Evolutionary conservation across 1,284 basidiomycete genomes (phyloP).

Genomic region (Rhizopogon parksii): DNA sequence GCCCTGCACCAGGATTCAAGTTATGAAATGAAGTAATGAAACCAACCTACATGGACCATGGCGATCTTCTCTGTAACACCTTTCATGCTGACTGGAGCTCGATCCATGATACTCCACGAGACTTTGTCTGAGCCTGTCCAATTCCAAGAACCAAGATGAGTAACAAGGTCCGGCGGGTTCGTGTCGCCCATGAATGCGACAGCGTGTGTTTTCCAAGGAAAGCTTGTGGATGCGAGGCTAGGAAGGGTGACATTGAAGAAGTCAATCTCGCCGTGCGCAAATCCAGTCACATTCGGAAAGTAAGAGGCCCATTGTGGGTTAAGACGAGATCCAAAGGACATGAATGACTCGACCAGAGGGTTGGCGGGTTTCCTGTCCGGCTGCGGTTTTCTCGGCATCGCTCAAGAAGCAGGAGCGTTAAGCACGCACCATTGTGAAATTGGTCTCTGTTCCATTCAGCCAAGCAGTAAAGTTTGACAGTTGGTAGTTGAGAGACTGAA

Average conservation of each 20-base stretch:
- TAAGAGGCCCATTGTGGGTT: constrained; percentile 50
- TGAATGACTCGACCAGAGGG: constrained; percentile 45
- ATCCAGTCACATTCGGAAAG: constrained; percentile 70
- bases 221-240: constrained; percentile 29
- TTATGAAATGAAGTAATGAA: not conserved
- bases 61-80: constrained; percentile 38
- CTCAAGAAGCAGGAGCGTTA: not conserved
- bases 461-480: constrained; percentile 67
- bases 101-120: constrained; percentile 60
- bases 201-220: constrained; percentile 46
- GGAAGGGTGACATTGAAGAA: constrained; percentile 59
- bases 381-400: constrained; percentile 31
- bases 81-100: constrained; percentile 28
- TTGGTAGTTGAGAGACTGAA: constrained; percentile 50
- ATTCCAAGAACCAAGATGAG: constrained; percentile 55
- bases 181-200: constrained; percentile 39
- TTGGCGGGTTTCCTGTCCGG: constrained; percentile 41
- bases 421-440: constrained; percentile 61
- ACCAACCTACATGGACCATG: constrained; percentile 53
- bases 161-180: constrained; percentile 45
- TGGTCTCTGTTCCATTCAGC: constrained; percentile 60
- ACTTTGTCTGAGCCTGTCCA: constrained; percentile 60
- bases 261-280: constrained; percentile 54
- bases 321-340: constrained; percentile 39
- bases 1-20: constrained; percentile 39